phyloP scores from a whole-genome alignment of 805 yeast species.

The Yamadazyma akitaensis region DNA sequence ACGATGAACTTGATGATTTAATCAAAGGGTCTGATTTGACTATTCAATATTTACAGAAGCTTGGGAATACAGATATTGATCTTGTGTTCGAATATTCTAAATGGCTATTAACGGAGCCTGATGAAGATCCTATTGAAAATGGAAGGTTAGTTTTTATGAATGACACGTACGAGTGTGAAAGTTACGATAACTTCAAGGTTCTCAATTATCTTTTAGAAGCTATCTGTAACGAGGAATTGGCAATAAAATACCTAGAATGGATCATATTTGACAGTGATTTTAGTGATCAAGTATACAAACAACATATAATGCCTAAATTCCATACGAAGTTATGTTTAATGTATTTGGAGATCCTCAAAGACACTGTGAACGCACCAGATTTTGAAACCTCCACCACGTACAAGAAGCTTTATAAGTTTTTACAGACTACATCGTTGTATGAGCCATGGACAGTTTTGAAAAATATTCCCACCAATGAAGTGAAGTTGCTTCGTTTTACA shows the following conservation, averaged over 20 bases:
- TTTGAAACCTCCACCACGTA: conserved; percentile 18
- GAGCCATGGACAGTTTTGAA: conserved; percentile 36
- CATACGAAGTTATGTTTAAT: conserved; percentile 34
- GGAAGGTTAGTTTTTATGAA: conserved; percentile 59
- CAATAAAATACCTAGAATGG: conserved; percentile 47
- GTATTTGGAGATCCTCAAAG: conserved; percentile 22
- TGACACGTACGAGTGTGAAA: conserved; percentile 57
- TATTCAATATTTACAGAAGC: conserved; percentile 55
- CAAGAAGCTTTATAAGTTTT: conserved; percentile 29
- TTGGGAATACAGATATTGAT: conserved; percentile 47
- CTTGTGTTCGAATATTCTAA: conserved; percentile 55
- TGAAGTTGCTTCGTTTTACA: conserved; percentile 41
- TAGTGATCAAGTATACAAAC: conserved; percentile 16
- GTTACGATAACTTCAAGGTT: conserved; percentile 52
- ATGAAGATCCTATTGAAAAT: conserved; percentile 22
- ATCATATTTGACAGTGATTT: conserved; percentile 34
- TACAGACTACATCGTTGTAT: conserved; percentile 29
- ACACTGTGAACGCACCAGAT: conserved; percentile 7
- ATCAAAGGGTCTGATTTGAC: conserved; percentile 42
- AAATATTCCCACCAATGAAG: conserved; percentile 31
- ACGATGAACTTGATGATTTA: conserved; percentile 22
- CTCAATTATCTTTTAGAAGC: conserved; percentile 45
- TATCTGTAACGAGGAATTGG: conserved; percentile 19
- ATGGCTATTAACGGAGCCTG: conserved; percentile 44
- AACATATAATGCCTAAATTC: conserved; percentile 21